Evolutionary conservation across 1,139 yeast species (phyloP).

Genomic region (Lodderomyces metapsilosis): DNA sequence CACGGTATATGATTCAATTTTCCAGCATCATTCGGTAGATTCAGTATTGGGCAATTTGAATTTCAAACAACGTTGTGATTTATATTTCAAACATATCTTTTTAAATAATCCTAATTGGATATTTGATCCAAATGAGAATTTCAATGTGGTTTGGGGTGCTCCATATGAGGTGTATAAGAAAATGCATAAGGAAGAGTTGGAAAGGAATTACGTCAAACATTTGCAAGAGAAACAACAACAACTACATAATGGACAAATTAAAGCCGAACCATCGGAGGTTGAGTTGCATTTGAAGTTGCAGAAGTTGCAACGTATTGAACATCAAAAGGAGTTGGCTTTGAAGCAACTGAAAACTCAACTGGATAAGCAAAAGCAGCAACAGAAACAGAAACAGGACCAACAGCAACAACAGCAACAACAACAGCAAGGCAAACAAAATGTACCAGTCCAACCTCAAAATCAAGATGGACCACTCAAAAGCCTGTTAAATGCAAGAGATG

Average conservation of each 20-base stretch:
- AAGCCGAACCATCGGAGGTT: slow-evolving; percentile 5
- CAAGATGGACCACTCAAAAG: background rate
- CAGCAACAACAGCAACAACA: background rate
- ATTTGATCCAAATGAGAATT: slow-evolving; percentile 24
- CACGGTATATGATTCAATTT: slow-evolving; percentile 21
- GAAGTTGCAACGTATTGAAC: background rate
- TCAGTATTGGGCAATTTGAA: slow-evolving; percentile 20
- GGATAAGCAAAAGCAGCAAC: slow-evolving; percentile 14
- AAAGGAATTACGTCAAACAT: slow-evolving; percentile 9
- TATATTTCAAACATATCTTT: slow-evolving; percentile 28
- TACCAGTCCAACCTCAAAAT: background rate
- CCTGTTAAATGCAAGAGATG: background rate
- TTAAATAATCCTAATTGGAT: slow-evolving; percentile 25
- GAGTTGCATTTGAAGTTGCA: slow-evolving; percentile 1
- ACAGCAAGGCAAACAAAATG: slow-evolving; percentile 5
- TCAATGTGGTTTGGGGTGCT: slow-evolving; percentile 12
- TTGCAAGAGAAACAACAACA: slow-evolving; percentile 5
- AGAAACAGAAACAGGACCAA: slow-evolving; percentile 10
- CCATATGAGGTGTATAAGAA: slow-evolving; percentile 6
- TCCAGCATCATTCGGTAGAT: slow-evolving; percentile 22
- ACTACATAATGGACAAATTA: slow-evolving; percentile 8
- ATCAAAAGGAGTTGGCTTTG: background rate
- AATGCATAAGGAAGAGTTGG: slow-evolving; percentile 6
- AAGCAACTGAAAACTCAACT: slow-evolving; percentile 1
- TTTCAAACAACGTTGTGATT: slow-evolving; percentile 29